Percentiles rank a stretch among this genome's conserved stretches.
Evolutionary conservation across 2,329 filamentous ascomycete species (phyloP).

Genomic region (Curvularia lunata): DNA sequence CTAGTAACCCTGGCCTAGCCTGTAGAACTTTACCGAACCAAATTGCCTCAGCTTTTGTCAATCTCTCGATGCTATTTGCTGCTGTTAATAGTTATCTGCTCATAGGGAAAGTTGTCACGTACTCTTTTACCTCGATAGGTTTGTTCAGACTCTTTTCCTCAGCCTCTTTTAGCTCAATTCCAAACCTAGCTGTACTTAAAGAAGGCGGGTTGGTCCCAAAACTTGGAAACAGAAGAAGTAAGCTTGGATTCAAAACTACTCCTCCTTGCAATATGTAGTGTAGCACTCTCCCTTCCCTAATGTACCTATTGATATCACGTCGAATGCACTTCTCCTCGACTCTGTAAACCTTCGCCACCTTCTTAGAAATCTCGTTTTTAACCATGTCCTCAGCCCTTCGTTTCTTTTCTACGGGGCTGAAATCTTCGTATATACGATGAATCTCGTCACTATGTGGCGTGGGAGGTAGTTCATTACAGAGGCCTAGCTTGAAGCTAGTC

Average conservation of each 20-base stretch:
- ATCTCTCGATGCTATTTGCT: conserved; percentile 15
- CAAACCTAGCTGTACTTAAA: conserved; percentile 2
- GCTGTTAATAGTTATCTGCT: not conserved
- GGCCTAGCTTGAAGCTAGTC: conserved; percentile 8
- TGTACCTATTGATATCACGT: conserved; percentile 10
- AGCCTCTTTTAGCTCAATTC: conserved; percentile 5
- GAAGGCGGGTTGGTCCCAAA: not conserved
- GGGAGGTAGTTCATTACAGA: conserved; percentile 1
- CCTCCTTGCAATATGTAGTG: conserved; percentile 8
- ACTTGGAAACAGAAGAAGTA: conserved; percentile 16
- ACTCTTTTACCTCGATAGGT: conserved; percentile 18
- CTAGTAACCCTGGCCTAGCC: conserved; percentile 12
- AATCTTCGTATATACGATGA: not conserved
- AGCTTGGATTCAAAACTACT: not conserved
- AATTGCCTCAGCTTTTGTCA: conserved; percentile 4
- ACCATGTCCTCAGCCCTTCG: conserved; percentile 6
- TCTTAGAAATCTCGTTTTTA: conserved; percentile 11
- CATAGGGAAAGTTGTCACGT: conserved; percentile 2
- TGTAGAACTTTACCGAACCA: conserved; percentile 15
- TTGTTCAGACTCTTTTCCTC: conserved; percentile 14
- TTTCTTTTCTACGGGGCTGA: conserved; percentile 2
- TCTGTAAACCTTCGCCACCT: not conserved
- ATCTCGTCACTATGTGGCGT: conserved; percentile 5
- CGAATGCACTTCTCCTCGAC: conserved; percentile 1
- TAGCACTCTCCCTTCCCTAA: conserved; percentile 11